A percentile compares a stretch with the other conserved stretches of the same genome.
Conservation (phyloP, 106 monocot genomes). For the Dendrobium huoshanense region DNA sequence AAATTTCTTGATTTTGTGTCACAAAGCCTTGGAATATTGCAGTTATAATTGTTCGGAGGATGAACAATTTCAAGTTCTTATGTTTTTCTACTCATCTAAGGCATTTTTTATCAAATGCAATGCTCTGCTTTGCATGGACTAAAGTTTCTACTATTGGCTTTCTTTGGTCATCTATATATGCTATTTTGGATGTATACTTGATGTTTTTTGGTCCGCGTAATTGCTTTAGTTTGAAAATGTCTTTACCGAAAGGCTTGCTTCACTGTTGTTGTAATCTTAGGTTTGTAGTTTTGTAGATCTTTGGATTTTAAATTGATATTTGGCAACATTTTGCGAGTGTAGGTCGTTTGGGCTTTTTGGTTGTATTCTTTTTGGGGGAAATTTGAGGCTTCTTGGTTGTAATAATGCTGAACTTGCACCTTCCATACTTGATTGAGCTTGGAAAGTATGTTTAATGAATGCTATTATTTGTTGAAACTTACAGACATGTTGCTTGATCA, state of each 20-base stretch:
- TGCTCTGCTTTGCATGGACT: background rate
- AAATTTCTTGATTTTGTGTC: background rate
- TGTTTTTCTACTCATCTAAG: background rate
- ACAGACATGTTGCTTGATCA: too few species aligned
- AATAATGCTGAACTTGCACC: background rate
- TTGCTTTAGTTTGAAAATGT: background rate
- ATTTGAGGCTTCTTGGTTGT: background rate
- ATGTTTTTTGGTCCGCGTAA: background rate
- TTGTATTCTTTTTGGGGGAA: background rate
- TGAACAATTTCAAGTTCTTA: background rate
- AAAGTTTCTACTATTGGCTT: background rate
- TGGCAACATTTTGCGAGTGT: background rate
- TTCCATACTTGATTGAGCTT: too few species aligned
- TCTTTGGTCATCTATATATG: background rate
- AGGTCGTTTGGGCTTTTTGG: background rate
- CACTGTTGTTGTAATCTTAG: too few species aligned
- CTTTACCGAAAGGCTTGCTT: too few species aligned
- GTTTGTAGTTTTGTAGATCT: background rate
- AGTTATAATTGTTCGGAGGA: background rate
- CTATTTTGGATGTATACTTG: background rate
- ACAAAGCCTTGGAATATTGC: background rate
- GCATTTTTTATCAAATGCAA: background rate
- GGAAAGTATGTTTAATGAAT: too few species aligned
- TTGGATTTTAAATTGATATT: background rate
- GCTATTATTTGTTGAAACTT: background rate